Percentiles rank a stretch among this genome's conserved stretches.
phyloP scores from a whole-genome alignment of 805 yeast genomes.

The Teunomyces kruisii region DNA sequence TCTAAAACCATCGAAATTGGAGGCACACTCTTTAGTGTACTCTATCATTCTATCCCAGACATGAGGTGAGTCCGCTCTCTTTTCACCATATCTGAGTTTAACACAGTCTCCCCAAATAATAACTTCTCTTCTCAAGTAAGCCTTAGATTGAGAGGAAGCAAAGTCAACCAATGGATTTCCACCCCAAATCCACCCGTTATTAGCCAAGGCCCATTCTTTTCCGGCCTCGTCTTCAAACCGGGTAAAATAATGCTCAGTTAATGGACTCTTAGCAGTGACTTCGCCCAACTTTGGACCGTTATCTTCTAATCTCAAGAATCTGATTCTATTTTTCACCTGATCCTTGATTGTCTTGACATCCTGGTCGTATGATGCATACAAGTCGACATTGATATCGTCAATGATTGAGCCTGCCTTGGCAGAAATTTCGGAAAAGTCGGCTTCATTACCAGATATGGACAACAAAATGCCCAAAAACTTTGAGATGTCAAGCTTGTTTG shows the following conservation, averaged over 20 bases:
- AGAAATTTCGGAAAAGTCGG: slow-evolving; percentile 22
- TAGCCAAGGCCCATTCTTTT: slow-evolving; percentile 71
- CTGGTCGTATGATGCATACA: slow-evolving; percentile 72
- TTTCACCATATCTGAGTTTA: slow-evolving; percentile 79
- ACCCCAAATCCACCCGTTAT: slow-evolving; percentile 99
- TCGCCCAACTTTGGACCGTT: slow-evolving; percentile 82
- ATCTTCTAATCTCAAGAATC: slow-evolving; percentile 70
- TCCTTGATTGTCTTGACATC: slow-evolving; percentile 64
- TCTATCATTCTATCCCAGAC: slow-evolving; percentile 86
- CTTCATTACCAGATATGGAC: background rate
- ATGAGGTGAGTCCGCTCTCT: slow-evolving; percentile 80
- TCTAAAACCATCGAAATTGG: slow-evolving; percentile 80
- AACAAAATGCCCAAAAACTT: slow-evolving; percentile 49
- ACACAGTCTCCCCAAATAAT: slow-evolving; percentile 98
- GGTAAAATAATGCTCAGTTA: slow-evolving; percentile 88
- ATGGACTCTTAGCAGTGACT: slow-evolving; percentile 50
- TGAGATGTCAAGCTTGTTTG: slow-evolving; percentile 51
- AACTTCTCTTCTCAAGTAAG: slow-evolving; percentile 87
- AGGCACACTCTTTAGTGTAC: slow-evolving; percentile 72
- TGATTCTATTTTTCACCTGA: slow-evolving; percentile 75
- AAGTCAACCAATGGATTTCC: slow-evolving; percentile 93
- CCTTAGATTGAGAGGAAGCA: slow-evolving; percentile 76
- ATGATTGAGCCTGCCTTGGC: slow-evolving; percentile 51
- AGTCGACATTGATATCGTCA: slow-evolving; percentile 74
- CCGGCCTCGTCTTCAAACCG: slow-evolving; percentile 56